Conservation (phyloP, 139 green algal species). For the Raphidocelis subcapitata region DNA sequence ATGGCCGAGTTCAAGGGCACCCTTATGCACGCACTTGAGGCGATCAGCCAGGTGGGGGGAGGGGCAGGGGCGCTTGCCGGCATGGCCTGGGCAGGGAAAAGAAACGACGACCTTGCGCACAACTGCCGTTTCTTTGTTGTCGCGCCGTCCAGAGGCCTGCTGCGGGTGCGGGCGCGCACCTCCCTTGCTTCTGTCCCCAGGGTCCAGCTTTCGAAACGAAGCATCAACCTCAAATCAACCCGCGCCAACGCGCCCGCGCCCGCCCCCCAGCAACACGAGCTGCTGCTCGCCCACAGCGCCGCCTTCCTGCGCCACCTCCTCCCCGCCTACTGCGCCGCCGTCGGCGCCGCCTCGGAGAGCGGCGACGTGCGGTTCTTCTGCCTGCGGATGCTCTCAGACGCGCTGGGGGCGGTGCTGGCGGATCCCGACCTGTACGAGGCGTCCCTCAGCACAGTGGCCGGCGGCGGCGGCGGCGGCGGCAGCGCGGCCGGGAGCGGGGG, state of each 20-base stretch:
- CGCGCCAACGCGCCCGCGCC: too few species aligned
- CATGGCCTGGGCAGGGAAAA: too few species aligned
- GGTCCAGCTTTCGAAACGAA: too few species aligned
- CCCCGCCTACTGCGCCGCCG: slow-evolving; percentile 68
- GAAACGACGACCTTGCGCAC: too few species aligned
- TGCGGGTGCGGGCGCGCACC: too few species aligned
- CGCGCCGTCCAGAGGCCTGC: too few species aligned
- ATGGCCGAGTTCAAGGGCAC: slow-evolving; percentile 59
- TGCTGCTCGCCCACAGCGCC: slow-evolving; percentile 53
- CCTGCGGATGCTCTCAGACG: slow-evolving; percentile 84
- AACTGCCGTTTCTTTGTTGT: too few species aligned
- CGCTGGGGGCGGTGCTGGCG: slow-evolving; percentile 48
- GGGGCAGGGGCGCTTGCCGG: background rate
- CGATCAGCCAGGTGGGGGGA: slow-evolving; percentile 46
- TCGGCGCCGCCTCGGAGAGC: slow-evolving; percentile 35
- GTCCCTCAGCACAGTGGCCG: slow-evolving; percentile 9
- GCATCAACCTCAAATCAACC: too few species aligned
- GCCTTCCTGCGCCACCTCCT: slow-evolving; percentile 59
- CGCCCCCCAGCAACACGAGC: slow-evolving; percentile 47
- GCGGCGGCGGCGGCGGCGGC: slow-evolving; percentile 16
- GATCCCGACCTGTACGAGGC: slow-evolving; percentile 46
- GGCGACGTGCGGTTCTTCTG: slow-evolving; percentile 83
- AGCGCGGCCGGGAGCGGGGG: background rate
- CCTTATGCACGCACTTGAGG: slow-evolving; percentile 75
- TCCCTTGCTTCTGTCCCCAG: too few species aligned